phyloP scores from a whole-genome alignment of 202 grass and related monocot species.

The Zoysia matrella region DNA sequence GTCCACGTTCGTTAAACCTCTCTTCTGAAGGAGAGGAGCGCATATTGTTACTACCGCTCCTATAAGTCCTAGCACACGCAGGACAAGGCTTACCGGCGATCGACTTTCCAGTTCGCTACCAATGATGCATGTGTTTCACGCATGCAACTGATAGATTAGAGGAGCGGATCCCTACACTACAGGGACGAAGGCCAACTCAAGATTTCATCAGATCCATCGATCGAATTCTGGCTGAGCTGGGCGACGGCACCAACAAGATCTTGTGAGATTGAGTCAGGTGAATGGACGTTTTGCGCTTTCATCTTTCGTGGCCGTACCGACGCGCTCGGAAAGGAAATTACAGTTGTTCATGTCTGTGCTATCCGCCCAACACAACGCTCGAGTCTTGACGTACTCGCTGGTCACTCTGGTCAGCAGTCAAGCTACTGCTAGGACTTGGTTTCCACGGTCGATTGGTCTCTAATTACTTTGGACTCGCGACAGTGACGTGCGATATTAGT shows the following conservation, averaged over 20 bases:
- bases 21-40: background rate
- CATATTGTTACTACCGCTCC: too few relatives aligned
- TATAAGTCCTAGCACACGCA: too few relatives aligned
- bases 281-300: background rate
- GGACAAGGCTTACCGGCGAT: background rate
- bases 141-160: background rate
- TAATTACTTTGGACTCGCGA: background rate
- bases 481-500: too few relatives aligned
- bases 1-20: background rate
- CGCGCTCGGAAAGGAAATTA: background rate
- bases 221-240: background rate
- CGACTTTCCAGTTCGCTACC: background rate
- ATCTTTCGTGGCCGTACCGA: background rate
- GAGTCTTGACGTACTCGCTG: background rate
- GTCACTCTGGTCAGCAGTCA: background rate
- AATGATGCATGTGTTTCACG: background rate
- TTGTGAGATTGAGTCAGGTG: background rate
- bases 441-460: background rate
- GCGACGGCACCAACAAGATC: background rate
- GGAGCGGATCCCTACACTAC: background rate
- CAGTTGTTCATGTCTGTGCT: background rate
- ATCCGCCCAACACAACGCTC: background rate
- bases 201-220: too few relatives aligned
- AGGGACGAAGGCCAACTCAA: too few relatives aligned
- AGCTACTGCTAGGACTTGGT: background rate